phyloP scores from a whole-genome alignment of 768 basidiomycete genomes.

The Termitomyces sp. region DNA sequence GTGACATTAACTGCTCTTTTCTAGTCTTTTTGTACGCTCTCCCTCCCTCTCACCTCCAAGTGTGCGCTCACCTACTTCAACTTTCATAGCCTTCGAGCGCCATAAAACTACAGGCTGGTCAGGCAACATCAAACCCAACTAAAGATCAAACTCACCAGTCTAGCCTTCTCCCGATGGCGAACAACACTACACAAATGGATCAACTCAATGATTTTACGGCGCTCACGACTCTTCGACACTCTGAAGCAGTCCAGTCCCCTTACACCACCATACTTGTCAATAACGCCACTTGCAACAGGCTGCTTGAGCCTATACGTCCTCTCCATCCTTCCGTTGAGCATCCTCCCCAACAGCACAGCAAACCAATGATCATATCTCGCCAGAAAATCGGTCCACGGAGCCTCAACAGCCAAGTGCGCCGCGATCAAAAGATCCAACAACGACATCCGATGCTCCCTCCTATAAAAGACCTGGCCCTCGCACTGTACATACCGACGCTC shows the following conservation, averaged over 20 bases:
- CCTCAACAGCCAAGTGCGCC: neutral
- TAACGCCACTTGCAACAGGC: neutral
- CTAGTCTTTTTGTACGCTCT: neutral
- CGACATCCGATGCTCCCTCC: neutral
- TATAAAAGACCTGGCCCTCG: neutral
- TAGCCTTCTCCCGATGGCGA: neutral
- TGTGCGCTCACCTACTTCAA: neutral
- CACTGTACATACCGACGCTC: neutral
- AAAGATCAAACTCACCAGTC: neutral
- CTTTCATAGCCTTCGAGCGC: neutral
- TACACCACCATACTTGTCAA: neutral
- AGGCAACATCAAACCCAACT: no score
- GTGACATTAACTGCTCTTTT: no score
- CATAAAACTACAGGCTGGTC: neutral
- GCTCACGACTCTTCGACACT: neutral
- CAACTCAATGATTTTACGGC: conserved; percentile 1
- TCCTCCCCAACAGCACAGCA: conserved; percentile 1
- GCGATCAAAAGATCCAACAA: neutral
- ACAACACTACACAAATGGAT: neutral
- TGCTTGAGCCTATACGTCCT: neutral
- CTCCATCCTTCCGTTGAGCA: neutral
- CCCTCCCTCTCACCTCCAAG: neutral
- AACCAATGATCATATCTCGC: conserved; percentile 2
- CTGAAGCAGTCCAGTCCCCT: neutral
- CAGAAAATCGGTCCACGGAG: conserved; percentile 2